Base-by-base conservation (phyloP, 1,284 basidiomycete genomes). In the Cryptococcus wingfieldii region DNA sequence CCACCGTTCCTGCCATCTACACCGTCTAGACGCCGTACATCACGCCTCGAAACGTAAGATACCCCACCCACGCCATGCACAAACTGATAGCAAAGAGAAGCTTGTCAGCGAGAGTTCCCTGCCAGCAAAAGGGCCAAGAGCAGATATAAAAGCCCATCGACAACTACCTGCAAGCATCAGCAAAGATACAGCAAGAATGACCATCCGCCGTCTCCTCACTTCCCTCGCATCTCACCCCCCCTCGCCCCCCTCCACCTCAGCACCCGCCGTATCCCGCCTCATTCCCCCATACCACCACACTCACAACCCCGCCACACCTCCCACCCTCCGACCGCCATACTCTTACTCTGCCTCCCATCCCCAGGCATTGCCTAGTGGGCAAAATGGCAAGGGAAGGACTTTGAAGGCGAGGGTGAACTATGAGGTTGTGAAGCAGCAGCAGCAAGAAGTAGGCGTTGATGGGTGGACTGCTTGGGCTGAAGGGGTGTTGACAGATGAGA, bases 261-360 rank as follows among this genome's bases (percentile, higher is more conserved):
- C 46, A 0, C 31, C 31, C 5, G 31, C 31, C 10, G 31, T 34
- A 6, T 56, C 60, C 1, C 50, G 62, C 7, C 56, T 66, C 7
- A 48, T 66, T 18, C 60, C 65, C 4, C 62, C 65, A 0, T 67
- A 67, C 59, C 54, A 63, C 14, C 59, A 63, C 47, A 50, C 55
- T 10, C 18, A 52, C 46, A 9, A 47, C 48, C 25, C 51, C 16
- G n/a, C 44, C 18, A 47, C 54, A 5, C 56, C 61, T 10, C 37
- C 54, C 8, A 54, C 62, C 8, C 53, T 66, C 31, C 54, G 59
- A 50, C 61, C 65, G 5, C 65, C 65, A 18, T 65, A 67, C 55
- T 16, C 59, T 62, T 51, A 44, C 52, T 13, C 47, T 57, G n/a
- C 47, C 25, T 18, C 47, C 14, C 31, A 31, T 18, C 16, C 19